These are phyloP conservation scores for Metschnikowia matae DNA, from an alignment of 805 yeast genomes.

Conservation along the genomic window DNA sequence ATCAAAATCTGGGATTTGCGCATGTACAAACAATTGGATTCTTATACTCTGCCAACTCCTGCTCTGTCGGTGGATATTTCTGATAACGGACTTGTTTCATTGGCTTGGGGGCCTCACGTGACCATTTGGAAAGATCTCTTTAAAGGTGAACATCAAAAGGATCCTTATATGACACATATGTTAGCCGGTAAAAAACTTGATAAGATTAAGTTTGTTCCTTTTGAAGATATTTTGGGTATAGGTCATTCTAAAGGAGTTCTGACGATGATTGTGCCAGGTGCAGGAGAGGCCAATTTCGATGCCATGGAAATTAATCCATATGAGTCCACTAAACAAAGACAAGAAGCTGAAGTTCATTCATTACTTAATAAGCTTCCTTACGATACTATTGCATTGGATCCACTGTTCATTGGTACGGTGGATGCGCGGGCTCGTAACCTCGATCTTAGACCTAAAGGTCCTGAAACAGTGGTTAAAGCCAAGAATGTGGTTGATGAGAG, in stretches of 20 bases:
- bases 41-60: slow-evolving; percentile 76
- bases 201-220: slow-evolving; percentile 76
- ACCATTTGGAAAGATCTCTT: slow-evolving; percentile 90
- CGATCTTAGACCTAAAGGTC: slow-evolving; percentile 33
- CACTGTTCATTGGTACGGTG: slow-evolving; percentile 78
- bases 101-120: slow-evolving; percentile 95
- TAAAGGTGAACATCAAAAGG: slow-evolving; percentile 55
- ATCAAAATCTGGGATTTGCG: slow-evolving; percentile 93
- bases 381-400: slow-evolving; percentile 90
- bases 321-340: slow-evolving; percentile 89
- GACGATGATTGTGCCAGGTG: slow-evolving; percentile 90
- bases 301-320: slow-evolving; percentile 90
- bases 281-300: slow-evolving; percentile 98
- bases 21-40: slow-evolving; percentile 68
- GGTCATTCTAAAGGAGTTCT: slow-evolving; percentile 73
- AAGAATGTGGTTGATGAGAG: slow-evolving; percentile 80
- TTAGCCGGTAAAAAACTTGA: slow-evolving; percentile 73
- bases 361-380: slow-evolving; percentile 85
- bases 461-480: neutral
- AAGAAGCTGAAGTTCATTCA: slow-evolving; percentile 83
- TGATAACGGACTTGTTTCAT: slow-evolving; percentile 80
- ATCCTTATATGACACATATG: slow-evolving; percentile 91
- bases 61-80: slow-evolving; percentile 76
- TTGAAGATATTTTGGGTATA: slow-evolving; percentile 90
- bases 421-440: slow-evolving; percentile 61